Base-by-base conservation (phyloP, 2,329 filamentous ascomycete species). In the Trichophyton rubrum region DNA sequence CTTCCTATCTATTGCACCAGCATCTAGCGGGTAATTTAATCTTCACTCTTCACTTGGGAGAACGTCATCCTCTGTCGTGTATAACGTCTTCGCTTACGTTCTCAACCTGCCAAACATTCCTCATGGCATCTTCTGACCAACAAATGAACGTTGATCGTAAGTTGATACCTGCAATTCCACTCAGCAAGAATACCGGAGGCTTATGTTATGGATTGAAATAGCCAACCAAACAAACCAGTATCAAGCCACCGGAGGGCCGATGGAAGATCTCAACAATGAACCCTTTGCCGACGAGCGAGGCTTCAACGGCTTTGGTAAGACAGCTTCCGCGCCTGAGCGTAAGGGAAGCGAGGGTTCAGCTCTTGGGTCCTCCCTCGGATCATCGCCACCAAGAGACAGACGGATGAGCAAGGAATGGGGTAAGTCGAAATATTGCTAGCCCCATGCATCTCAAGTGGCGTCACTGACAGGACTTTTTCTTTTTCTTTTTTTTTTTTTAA, bases 321-420 rank as follows among this genome's bases (percentile, higher is more conserved):
- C 51, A 5, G 13, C 51, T 27, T 35, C 51, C 17, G 51, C 27
- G 9, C 51, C 51, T 4, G 51, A 55, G 30, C 51, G 51, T 55
- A 55, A 55, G 30, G 51, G 51, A 55, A 55, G 51, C 7, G 15
- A 55, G 27, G 51, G 30, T 55, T 55, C 51, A 6, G 51, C 51
- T n/a, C 51, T 55, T 9, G 51, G 51, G 33, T 55, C 51, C 3
- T 55, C 51, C n/a, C 27, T 55, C n/a, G 51, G 27, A n/a, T 55
- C 51, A 9, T 55, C 47, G n/a, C 47, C 51, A 33, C 51, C 51
- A n/a, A 35, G 33, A 15, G 68, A 72, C 62, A 71, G 73, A 56
- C 70, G 72, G 24, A 66, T 69, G 68, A 74, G 73, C 66, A 68
- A 68, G 45, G 69, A 71, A 62, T 71, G 69, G 69, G 69, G 69